These are phyloP conservation scores for Pseudotsuga menziesii DNA, from an alignment of 75 land plant genomes.

Conservation along the genomic window DNA sequence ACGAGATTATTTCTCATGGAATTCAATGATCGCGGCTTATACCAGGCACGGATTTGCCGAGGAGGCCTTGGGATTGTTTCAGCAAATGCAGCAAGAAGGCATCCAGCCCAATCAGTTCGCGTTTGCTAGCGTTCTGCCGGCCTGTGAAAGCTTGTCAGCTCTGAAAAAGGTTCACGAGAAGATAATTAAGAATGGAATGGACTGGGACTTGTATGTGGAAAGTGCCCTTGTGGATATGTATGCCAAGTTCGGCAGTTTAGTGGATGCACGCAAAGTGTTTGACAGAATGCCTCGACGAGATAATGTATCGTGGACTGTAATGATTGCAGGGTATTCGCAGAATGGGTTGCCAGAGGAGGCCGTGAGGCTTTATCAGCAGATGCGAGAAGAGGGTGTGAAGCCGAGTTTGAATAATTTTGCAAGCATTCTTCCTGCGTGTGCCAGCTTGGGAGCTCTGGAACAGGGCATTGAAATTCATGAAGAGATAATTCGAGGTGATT, in stretches of 20 bases:
- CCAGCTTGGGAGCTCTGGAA: slow-evolving; percentile 11
- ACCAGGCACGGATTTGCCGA: slow-evolving; percentile 31
- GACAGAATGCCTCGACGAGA: slow-evolving; percentile 39
- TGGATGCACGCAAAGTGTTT: slow-evolving; percentile 44
- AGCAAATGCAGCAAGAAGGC: slow-evolving; percentile 33
- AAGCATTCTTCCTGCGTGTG: slow-evolving; percentile 14
- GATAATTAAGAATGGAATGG: slow-evolving; percentile 32
- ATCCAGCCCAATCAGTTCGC: slow-evolving; percentile 42
- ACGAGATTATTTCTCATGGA: slow-evolving; percentile 53
- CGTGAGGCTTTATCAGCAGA: background rate
- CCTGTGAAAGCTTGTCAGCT: slow-evolving; percentile 39
- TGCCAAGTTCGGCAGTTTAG: slow-evolving; percentile 49
- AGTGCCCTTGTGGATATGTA: slow-evolving; percentile 73
- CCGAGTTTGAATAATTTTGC: slow-evolving; percentile 3
- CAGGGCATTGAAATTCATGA: slow-evolving; percentile 7
- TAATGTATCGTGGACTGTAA: slow-evolving; percentile 55
- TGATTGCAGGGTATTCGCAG: slow-evolving; percentile 45
- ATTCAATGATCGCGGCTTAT: slow-evolving; percentile 52
- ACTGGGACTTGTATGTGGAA: slow-evolving; percentile 38
- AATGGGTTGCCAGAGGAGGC: background rate
- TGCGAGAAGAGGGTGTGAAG: background rate
- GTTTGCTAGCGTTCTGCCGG: slow-evolving; percentile 48
- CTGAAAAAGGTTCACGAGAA: slow-evolving; percentile 36
- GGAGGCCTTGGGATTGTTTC: slow-evolving; percentile 43
- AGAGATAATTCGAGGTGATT: background rate